Conservation (phyloP, 2,329 filamentous ascomycete genomes). For the Neonectria coccinea region DNA sequence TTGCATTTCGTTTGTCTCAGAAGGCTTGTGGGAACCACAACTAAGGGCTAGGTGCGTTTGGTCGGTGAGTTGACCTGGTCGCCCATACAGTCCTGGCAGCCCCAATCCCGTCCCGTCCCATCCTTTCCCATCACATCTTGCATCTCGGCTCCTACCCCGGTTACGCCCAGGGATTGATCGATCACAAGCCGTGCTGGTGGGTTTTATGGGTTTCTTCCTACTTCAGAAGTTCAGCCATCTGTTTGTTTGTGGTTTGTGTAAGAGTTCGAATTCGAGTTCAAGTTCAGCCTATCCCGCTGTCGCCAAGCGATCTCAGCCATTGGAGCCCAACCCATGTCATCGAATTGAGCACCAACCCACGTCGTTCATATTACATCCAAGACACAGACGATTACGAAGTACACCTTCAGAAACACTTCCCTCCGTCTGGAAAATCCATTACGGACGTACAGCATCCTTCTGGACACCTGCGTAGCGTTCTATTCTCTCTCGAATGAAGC, state of each 20-base stretch:
- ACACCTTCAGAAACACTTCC: slow-evolving; percentile 32
- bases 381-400: slow-evolving; percentile 11
- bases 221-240: not conserved
- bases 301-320: slow-evolving; percentile 1
- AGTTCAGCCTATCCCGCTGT: slow-evolving; percentile 3
- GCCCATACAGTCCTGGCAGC: slow-evolving; percentile 14
- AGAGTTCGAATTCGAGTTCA: not conserved
- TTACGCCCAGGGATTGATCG: not conserved
- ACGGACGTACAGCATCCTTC: slow-evolving; percentile 7
- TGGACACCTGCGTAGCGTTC: slow-evolving; percentile 13
- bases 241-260: not conserved
- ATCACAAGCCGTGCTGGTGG: slow-evolving; percentile 1
- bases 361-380: not conserved
- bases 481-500: slow-evolving; percentile 29
- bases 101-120: slow-evolving; percentile 18
- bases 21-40: slow-evolving; percentile 15
- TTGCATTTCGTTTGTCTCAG: slow-evolving; percentile 26
- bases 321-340: slow-evolving; percentile 10
- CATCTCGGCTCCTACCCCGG: slow-evolving; percentile 13
- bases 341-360: slow-evolving; percentile 25
- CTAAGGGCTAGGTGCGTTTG: slow-evolving; percentile 6
- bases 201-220: not conserved
- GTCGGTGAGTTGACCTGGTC: slow-evolving; percentile 21
- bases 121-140: slow-evolving; percentile 16
- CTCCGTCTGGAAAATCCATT: slow-evolving; percentile 31